Conservation (phyloP, 805 yeast genomes). For the Myxozyma sirexii region DNA sequence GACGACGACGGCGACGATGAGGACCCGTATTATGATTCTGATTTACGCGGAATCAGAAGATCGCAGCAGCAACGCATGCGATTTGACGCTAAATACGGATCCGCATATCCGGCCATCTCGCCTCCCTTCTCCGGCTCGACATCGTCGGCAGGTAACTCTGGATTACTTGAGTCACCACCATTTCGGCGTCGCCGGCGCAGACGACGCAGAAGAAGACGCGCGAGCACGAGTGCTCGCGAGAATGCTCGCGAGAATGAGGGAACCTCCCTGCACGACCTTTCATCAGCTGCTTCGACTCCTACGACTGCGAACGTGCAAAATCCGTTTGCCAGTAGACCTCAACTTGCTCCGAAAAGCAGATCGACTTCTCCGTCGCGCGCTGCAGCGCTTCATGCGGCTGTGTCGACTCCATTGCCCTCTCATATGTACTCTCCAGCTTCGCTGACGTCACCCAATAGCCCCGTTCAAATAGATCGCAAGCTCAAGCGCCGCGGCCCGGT, state of each 20-base stretch:
- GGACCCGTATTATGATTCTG: slow-evolving; percentile 1
- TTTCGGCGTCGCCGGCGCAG: slow-evolving; percentile 8
- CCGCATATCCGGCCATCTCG: slow-evolving; percentile 6
- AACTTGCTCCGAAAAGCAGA: not conserved
- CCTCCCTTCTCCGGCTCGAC: not conserved
- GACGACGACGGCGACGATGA: slow-evolving; percentile 16
- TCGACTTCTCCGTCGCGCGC: slow-evolving; percentile 1
- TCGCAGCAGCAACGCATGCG: slow-evolving; percentile 1
- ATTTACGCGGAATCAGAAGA: not conserved
- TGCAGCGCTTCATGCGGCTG: not conserved
- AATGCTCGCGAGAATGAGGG: not conserved
- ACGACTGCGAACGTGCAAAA: not conserved
- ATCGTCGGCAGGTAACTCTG: not conserved
- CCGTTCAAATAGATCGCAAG: slow-evolving; percentile 6
- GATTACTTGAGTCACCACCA: slow-evolving; percentile 11
- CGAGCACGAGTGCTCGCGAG: not conserved
- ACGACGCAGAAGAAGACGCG: not conserved
- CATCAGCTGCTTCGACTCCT: not conserved
- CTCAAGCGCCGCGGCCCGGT: slow-evolving; percentile 25
- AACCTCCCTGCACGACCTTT: not conserved
- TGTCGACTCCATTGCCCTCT: not conserved
- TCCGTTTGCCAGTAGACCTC: not conserved
- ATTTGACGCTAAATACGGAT: slow-evolving; percentile 12
- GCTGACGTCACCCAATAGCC: slow-evolving; percentile 9
- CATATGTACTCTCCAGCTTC: not conserved